Evolutionary conservation across 2,329 filamentous ascomycete species (phyloP).

Genomic region (Albophoma yamanashiensis): DNA sequence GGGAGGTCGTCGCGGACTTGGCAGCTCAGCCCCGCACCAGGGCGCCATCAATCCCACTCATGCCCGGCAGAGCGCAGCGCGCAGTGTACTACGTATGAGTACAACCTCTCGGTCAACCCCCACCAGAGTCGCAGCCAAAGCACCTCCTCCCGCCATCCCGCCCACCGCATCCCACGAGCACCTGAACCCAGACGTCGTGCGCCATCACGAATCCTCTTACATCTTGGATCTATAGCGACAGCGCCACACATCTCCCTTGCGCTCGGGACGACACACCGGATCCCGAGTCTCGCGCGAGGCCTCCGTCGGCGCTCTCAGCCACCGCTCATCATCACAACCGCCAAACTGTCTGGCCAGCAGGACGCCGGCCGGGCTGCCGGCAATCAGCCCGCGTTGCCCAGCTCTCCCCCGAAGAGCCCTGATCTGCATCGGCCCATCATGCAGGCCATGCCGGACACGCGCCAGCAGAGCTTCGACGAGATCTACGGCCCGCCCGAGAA

Average conservation of each 20-base stretch:
- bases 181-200: neutral
- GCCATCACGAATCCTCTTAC: neutral
- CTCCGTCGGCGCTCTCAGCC: neutral
- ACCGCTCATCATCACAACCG: constrained; percentile 9
- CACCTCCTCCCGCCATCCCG: neutral
- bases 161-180: neutral
- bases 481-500: constrained; percentile 98
- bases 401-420: constrained; percentile 19
- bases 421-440: constrained; percentile 41
- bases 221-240: neutral
- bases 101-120: neutral
- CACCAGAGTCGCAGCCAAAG: neutral
- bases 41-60: neutral
- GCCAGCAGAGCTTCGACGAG: constrained; percentile 94
- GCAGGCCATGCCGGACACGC: constrained; percentile 60
- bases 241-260: neutral
- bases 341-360: constrained; percentile 32
- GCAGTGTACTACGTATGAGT: too few species aligned
- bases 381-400: constrained; percentile 4
- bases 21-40: neutral
- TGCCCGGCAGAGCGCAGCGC: neutral
- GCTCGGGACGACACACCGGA: neutral
- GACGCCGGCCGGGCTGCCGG: constrained; percentile 20
- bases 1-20: too few species aligned
- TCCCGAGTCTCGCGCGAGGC: neutral